Base-by-base conservation (phyloP, 345 rosid species). In the Lumnitzera racemosa region DNA sequence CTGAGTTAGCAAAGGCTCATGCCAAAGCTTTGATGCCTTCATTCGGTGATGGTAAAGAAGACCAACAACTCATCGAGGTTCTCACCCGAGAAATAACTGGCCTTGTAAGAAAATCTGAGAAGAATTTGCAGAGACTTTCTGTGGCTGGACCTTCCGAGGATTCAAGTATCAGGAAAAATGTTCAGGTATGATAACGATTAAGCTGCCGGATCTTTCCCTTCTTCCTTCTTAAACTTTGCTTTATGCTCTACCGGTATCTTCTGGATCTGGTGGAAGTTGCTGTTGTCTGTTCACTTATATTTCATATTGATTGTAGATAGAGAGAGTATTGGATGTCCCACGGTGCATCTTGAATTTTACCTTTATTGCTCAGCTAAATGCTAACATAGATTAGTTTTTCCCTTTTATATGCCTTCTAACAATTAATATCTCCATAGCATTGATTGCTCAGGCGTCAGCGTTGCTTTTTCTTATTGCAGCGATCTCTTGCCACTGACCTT, bases 11-110 rank as follows among this genome's bases (percentile, higher is more conserved):
- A 23, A 95, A 80, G 73, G 94, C 96, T 74, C 96, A 90, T 69
- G 88, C 92, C 49, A 95, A 95, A 75, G 95, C 97, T 43, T 73
- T 95, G 72, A 90, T 95, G 99, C 99, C 99, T 49, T 95, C 99
- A 1, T 90, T 95, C 66, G 99, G 97, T 50, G 99, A 95, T 61
- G 97, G 84, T 68, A 90, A 79, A 80, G 99, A 90, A 70, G 97
- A 88, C 72, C 99, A 95, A 61, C 86, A 52, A n/a, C 59, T 69
- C 61, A 95, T 95, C 46, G 97, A 95, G 83, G 62, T 70, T 74
- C 83, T 95, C 63, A 88, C 97, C 25, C 89, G 72, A n/a, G 97
- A 90, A 73, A 62, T 88, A 63, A 95, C 99, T 14, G 70, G 72
- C 64, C 67, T 90, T 10, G 69, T 95, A 73, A 90, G 66, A 75